A percentile compares a stretch with the other conserved stretches of the same genome.
These are phyloP conservation scores for Gilbertella persicaria DNA, from an alignment of 371 early-diverging fungal genomes.

Conservation along the genomic window DNA sequence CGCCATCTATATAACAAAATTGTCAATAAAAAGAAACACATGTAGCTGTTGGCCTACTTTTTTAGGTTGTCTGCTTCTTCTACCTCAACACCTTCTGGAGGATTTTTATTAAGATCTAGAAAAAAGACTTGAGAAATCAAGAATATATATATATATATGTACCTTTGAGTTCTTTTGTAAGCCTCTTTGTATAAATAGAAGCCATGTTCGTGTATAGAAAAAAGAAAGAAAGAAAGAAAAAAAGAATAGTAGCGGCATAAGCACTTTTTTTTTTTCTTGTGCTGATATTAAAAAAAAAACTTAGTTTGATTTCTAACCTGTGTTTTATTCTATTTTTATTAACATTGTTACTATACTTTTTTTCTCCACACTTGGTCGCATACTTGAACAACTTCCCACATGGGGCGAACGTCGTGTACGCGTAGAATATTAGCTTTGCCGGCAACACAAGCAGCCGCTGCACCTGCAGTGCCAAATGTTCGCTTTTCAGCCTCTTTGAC, in stretches of 20 bases:
- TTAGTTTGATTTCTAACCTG: background rate
- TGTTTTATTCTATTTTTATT: slow-evolving; percentile 3
- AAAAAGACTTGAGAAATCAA: background rate
- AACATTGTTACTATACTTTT: background rate
- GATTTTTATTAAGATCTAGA: slow-evolving; percentile 57
- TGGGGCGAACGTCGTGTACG: slow-evolving; percentile 94
- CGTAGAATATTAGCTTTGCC: slow-evolving; percentile 86
- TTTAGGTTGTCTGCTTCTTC: slow-evolving; percentile 62
- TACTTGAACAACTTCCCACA: slow-evolving; percentile 85
- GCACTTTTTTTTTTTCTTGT: background rate
- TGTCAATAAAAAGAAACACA: background rate
- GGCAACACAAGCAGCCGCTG: slow-evolving; percentile 85
- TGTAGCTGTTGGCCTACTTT: slow-evolving; percentile 31
- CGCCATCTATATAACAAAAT: slow-evolving; percentile 51
- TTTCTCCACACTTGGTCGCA: slow-evolving; percentile 75
- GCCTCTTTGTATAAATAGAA: slow-evolving; percentile 37
- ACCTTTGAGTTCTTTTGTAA: slow-evolving; percentile 62
- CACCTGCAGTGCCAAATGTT: slow-evolving; percentile 93
- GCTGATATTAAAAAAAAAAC: background rate
- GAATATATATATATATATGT: background rate
- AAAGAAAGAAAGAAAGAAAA: slow-evolving; percentile 1
- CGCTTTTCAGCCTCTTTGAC: slow-evolving; percentile 74
- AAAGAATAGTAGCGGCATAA: slow-evolving; percentile 1
- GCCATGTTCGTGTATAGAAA: slow-evolving; percentile 14
- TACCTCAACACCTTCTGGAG: slow-evolving; percentile 60